phyloP scores from a whole-genome alignment of 2,329 filamentous ascomycete genomes.

The Ambrosiella cleistominuta region DNA sequence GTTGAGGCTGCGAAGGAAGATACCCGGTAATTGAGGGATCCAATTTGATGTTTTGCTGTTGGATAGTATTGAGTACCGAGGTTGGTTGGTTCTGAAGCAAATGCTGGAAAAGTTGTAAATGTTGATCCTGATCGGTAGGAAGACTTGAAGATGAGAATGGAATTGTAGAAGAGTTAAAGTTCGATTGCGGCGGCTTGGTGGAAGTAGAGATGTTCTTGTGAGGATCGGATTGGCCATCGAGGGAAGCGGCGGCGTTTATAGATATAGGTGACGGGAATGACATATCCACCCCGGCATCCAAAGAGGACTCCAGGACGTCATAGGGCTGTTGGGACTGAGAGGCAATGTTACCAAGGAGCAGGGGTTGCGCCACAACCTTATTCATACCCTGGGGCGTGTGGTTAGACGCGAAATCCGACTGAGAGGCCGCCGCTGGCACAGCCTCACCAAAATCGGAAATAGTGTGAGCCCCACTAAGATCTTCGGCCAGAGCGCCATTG shows the following conservation, averaged over 20 bases:
- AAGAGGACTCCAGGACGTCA: slow-evolving; percentile 9
- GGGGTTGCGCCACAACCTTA: background rate
- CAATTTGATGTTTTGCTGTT: slow-evolving; percentile 1
- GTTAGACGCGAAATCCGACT: background rate
- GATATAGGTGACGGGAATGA: slow-evolving; percentile 12
- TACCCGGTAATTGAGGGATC: background rate
- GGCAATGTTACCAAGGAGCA: slow-evolving; percentile 1
- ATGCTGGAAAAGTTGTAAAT: background rate
- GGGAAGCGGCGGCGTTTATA: slow-evolving; percentile 7
- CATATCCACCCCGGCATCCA: background rate
- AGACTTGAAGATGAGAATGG: background rate
- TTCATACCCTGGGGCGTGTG: background rate
- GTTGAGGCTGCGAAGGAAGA: background rate
- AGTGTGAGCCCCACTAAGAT: slow-evolving; percentile 1
- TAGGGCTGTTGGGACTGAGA: slow-evolving; percentile 1
- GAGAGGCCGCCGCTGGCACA: background rate
- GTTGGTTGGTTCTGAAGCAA: background rate
- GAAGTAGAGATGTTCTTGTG: slow-evolving; percentile 2
- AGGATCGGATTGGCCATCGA: background rate
- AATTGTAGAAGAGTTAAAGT: background rate
- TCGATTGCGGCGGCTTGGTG: slow-evolving; percentile 7
- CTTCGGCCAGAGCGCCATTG: slow-evolving; percentile 1
- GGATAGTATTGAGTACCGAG: background rate
- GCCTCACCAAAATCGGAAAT: background rate
- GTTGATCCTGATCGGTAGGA: background rate